Percentiles rank a stretch among this genome's conserved stretches.
Conservation (phyloP, 1,139 yeast genomes). For the Wickerhamomyces sp. region DNA sequence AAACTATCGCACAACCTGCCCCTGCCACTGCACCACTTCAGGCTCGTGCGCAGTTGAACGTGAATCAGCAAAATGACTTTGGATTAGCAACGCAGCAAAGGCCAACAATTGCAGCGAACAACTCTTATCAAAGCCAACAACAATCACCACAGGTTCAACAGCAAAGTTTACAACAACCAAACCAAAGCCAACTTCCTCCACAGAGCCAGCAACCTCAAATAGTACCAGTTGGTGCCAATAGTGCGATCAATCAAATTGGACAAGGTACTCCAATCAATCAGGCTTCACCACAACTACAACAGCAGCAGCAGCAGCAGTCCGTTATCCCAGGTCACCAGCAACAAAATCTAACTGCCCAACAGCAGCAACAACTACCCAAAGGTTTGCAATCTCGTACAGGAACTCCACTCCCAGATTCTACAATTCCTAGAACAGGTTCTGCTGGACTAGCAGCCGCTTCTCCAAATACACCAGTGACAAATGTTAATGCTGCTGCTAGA, state of each 20-base stretch:
- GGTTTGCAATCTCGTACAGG: constrained; percentile 15
- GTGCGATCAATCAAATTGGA: background rate
- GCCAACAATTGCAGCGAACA: background rate
- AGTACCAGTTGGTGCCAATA: background rate
- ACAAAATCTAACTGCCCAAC: constrained; percentile 6
- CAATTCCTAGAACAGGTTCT: constrained; percentile 12
- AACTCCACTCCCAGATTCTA: constrained; percentile 22
- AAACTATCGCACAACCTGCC: background rate
- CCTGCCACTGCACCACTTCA: background rate
- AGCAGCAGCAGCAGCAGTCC: constrained; percentile 11
- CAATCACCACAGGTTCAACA: constrained; percentile 9
- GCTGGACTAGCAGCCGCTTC: constrained; percentile 21
- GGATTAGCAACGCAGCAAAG: background rate
- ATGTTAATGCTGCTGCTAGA: constrained; percentile 39
- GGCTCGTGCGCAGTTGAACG: background rate
- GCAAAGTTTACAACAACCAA: constrained; percentile 7
- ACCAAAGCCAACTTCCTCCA: constrained; percentile 14
- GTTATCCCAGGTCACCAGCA: constrained; percentile 17
- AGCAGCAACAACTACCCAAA: constrained; percentile 14
- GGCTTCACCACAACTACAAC: constrained; percentile 9
- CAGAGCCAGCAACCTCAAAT: constrained; percentile 10
- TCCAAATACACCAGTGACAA: constrained; percentile 30
- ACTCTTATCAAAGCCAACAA: constrained; percentile 8
- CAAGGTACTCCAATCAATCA: background rate
- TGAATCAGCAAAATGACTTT: background rate